phyloP scores from a whole-genome alignment of 768 basidiomycete species.

The Kockovaella imperatae region DNA sequence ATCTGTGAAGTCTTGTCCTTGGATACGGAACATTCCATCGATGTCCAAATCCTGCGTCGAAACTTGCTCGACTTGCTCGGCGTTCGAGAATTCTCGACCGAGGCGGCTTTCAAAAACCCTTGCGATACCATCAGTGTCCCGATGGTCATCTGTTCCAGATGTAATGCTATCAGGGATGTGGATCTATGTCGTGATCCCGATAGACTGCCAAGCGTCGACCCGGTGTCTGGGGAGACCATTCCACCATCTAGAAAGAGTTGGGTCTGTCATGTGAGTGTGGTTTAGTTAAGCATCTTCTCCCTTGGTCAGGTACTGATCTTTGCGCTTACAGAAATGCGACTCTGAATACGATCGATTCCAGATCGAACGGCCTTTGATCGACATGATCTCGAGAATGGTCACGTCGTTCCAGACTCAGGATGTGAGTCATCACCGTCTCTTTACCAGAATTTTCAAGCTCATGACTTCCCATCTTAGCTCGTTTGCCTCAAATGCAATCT shows the following conservation, averaged over 20 bases:
- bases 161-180: constrained; percentile 77
- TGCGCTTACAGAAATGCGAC: constrained; percentile 54
- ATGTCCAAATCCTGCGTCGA: constrained; percentile 79
- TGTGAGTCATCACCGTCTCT: constrained; percentile 24
- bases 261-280: constrained; percentile 44
- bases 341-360: constrained; percentile 80
- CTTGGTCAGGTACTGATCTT: constrained; percentile 49
- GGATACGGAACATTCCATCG: constrained; percentile 70
- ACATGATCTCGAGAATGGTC: constrained; percentile 63
- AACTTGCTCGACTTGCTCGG: constrained; percentile 81
- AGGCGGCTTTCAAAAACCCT: constrained; percentile 82
- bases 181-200: constrained; percentile 92
- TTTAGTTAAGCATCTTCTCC: too few species aligned
- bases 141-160: constrained; percentile 80
- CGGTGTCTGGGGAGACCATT: constrained; percentile 28
- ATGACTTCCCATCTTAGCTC: constrained; percentile 45
- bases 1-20: constrained; percentile 71
- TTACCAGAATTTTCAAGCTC: too few species aligned
- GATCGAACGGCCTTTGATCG: constrained; percentile 80
- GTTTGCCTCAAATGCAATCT: constrained; percentile 82
- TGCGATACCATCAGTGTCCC: constrained; percentile 77
- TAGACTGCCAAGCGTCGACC: constrained; percentile 54
- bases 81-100: constrained; percentile 74
- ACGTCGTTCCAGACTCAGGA: constrained; percentile 80
- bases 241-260: constrained; percentile 47